Evolutionary conservation across 2,329 filamentous ascomycete genomes (phyloP), one percentile per base, ranked within the genome.

Genomic region (Ophiostoma pallidulum): DNA sequence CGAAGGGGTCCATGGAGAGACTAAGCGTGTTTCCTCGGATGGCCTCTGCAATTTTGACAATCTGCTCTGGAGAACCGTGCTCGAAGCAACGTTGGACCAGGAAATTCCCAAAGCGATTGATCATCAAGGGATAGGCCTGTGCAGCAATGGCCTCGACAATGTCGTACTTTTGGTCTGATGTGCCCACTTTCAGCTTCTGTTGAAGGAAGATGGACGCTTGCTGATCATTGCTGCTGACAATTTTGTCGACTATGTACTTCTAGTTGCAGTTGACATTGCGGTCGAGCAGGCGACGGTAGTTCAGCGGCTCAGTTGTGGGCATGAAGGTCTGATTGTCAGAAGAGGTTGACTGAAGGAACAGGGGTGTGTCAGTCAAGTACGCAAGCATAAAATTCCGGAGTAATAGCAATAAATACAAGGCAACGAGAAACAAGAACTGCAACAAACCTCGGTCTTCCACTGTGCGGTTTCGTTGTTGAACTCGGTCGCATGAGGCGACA

Each of bases 171-270:
- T 97, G 92, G 60, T 97, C 90, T 0, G 83, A 75, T 4, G 90
- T 96, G 51, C 90, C 90, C 53, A 96, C 86, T 70, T 98, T 98
- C 57, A 98, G 84, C 71, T 98, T 98, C 69, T 98, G 92, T 65
- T 98, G 92, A 38, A 98, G 73, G 67, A 98, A 98, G 59, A 98
- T 97, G 2, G 92, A 98, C 9, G 94, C 92, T 66, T 98, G 92
- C 66, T 98, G 92, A 62, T 98, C 92, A 64, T 98, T 97, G 70
- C 90, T 96, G 77, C 88, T 94, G 56, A 98, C 90, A 62, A 98
- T 98, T 73, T 97, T 97, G 71, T 98, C 91, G 47, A 98, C 92
- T 58, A 98, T 96, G 64, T 95, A 96, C 69, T 92, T 94, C 92
- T 91, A 98, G 70, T 98, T 94, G 69, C 91, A 97, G 60, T 86